Evolutionary conservation across 371 early-diverging fungal genomes (phyloP).

Genomic region (Syncephalastrum contaminatum): DNA sequence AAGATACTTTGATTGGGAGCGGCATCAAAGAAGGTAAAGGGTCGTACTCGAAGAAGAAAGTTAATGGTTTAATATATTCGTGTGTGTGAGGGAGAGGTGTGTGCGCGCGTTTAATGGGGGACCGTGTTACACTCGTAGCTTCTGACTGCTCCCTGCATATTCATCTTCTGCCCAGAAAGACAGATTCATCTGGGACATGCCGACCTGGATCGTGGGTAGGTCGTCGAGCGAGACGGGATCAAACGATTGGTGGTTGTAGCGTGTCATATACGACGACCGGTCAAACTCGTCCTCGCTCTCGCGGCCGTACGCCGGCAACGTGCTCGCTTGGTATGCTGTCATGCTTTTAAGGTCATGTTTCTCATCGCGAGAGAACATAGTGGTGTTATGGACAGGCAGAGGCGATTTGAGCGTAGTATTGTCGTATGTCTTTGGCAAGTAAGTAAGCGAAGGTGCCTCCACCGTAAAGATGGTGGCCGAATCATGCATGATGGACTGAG

Average conservation of each 20-base stretch:
- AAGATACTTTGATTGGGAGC: no score
- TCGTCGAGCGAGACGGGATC: conserved; percentile 13
- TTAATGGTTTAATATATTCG: no score
- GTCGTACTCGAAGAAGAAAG: no score
- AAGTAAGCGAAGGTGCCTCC: conserved; percentile 8
- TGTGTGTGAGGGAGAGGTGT: no score
- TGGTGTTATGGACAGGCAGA: no score
- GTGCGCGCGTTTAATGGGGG: no score
- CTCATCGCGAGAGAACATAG: no score
- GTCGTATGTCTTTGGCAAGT: neutral
- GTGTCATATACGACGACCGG: neutral
- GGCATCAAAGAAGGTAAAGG: no score
- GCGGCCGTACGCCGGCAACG: neutral
- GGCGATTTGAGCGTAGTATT: no score
- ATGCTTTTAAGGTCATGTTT: conserved; percentile 1
- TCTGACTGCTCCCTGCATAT: no score
- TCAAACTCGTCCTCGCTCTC: neutral
- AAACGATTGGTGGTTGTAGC: neutral
- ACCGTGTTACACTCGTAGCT: no score
- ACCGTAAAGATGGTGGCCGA: conserved; percentile 11
- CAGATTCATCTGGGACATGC: conserved; percentile 18
- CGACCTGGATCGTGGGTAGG: conserved; percentile 21
- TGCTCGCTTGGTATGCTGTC: conserved; percentile 2
- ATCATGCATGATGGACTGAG: conserved; percentile 7
- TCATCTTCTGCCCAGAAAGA: conserved; percentile 7